Evolutionary conservation across 140 eudicot species (phyloP).

Genomic region (Oenanthe javanica): DNA sequence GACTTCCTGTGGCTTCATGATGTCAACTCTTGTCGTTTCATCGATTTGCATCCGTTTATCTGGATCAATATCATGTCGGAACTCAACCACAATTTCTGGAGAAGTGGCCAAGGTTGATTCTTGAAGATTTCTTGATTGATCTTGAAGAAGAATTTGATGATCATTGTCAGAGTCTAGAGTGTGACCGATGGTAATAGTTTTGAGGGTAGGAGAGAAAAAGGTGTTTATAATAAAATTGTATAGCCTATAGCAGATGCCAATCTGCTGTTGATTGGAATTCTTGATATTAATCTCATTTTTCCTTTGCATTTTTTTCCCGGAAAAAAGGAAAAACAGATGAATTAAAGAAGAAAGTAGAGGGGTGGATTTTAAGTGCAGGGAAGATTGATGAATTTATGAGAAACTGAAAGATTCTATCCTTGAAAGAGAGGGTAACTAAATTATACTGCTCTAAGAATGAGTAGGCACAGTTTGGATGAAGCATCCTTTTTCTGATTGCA

Average conservation of each 20-base stretch:
- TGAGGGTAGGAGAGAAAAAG: slow-evolving; percentile 9
- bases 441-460: not conserved
- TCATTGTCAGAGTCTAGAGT: not conserved
- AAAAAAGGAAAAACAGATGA: not conserved
- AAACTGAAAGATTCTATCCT: slow-evolving; percentile 15
- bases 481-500: not conserved
- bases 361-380: not conserved
- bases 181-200: slow-evolving; percentile 10
- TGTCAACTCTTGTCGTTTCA: not conserved
- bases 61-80: slow-evolving; percentile 18
- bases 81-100: slow-evolving; percentile 28
- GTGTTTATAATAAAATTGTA: slow-evolving; percentile 16
- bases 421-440: slow-evolving; percentile 9
- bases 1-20: not conserved
- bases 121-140: not conserved
- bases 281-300: not conserved
- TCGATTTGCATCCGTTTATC: not conserved
- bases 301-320: slow-evolving; percentile 7
- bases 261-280: slow-evolving; percentile 9
- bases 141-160: slow-evolving; percentile 13
- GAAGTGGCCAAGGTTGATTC: not conserved
- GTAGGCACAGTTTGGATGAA: not conserved
- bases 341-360: not conserved
- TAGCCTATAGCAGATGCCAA: slow-evolving; percentile 25
- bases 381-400: not conserved